Evolutionary conservation across 257 asterid species (phyloP).

Genomic region (Cruciata laevipes): DNA sequence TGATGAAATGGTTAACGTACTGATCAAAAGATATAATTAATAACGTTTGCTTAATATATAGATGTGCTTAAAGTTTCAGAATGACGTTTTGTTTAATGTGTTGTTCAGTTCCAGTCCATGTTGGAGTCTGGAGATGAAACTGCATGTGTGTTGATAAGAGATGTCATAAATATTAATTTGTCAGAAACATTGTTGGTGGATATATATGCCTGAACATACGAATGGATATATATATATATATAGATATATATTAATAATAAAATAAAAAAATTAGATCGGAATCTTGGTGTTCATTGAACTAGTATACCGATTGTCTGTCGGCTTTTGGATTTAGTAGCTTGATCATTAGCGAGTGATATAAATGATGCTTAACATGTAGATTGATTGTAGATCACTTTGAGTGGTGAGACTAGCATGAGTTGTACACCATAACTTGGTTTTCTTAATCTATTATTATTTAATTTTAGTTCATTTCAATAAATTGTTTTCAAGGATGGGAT

Average conservation of each 20-base stretch:
- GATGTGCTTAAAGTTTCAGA: background rate
- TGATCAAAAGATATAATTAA: too few species aligned
- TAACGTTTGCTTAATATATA: background rate
- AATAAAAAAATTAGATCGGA: background rate
- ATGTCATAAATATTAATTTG: background rate
- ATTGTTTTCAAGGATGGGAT: too few species aligned
- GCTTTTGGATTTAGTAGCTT: background rate
- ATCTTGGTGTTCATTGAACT: constrained; percentile 1
- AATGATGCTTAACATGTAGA: too few species aligned
- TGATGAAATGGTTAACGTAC: background rate
- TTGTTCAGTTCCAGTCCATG: background rate
- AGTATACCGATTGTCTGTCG: background rate
- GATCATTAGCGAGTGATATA: too few species aligned
- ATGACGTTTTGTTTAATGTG: background rate
- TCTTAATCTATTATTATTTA: too few species aligned
- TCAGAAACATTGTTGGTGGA: background rate
- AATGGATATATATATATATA: too few species aligned
- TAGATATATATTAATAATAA: too few species aligned
- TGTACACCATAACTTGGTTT: too few species aligned
- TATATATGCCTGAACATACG: background rate
- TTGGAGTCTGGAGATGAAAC: background rate
- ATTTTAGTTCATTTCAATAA: too few species aligned
- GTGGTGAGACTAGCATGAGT: too few species aligned
- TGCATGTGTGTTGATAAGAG: background rate
- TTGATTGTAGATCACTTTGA: too few species aligned